Evolutionary conservation across 2,329 filamentous ascomycete genomes (phyloP).

Genomic region (Fusarium irregulare): DNA sequence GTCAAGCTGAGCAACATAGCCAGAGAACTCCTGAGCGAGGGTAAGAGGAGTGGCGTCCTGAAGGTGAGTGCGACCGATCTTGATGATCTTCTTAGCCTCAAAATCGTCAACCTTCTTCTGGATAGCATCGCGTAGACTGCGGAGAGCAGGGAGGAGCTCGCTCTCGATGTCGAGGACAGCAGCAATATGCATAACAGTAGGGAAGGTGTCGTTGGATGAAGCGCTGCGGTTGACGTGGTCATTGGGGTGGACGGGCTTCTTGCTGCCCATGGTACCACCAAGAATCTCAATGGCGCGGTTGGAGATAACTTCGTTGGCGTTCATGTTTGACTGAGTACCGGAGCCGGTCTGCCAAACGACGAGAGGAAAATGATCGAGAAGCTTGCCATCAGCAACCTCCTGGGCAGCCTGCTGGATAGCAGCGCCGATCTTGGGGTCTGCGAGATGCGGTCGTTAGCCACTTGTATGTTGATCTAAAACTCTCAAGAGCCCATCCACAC

Average conservation of each 20-base stretch:
- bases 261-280: conserved; percentile 91
- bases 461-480: background rate
- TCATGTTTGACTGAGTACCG: conserved; percentile 99
- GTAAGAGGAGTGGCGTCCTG: conserved; percentile 97
- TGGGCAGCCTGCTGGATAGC: conserved; percentile 95
- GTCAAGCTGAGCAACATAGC: conserved; percentile 95
- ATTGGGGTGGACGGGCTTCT: conserved; percentile 99
- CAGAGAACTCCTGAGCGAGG: conserved; percentile 96
- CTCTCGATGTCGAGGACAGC: conserved; percentile 93
- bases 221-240: conserved; percentile 99
- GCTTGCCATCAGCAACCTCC: conserved; percentile 93
- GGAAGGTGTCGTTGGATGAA: conserved; percentile 99
- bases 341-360: conserved; percentile 99
- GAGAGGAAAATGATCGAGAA: conserved; percentile 96
- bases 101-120: conserved; percentile 92
- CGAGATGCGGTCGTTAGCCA: conserved; percentile 4
- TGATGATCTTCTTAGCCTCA: conserved; percentile 88
- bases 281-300: conserved; percentile 99
- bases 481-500: background rate
- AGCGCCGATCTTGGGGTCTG: conserved; percentile 88
- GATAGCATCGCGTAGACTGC: conserved; percentile 83
- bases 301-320: conserved; percentile 99
- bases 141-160: conserved; percentile 83
- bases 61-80: conserved; percentile 97
- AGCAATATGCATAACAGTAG: conserved; percentile 99